Conservation (phyloP, 1,284 basidiomycete species). For the Cutaneotrichosporon sp. region DNA sequence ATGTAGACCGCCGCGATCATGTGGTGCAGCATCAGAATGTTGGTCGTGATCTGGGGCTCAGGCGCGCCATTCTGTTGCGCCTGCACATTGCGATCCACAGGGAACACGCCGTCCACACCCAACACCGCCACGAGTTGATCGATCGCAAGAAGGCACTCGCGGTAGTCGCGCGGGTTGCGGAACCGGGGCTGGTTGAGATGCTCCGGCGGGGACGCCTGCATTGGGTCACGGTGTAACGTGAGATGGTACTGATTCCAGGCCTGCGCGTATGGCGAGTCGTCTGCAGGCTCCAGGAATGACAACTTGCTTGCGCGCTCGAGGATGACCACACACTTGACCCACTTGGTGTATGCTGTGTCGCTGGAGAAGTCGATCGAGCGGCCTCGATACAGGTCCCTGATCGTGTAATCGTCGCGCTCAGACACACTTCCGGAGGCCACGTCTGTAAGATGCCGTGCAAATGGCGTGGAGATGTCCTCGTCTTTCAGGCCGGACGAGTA, state of each 20-base stretch:
- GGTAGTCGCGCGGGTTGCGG: slow-evolving; percentile 38
- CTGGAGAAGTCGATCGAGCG: slow-evolving; percentile 20
- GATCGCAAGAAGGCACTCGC: slow-evolving; percentile 36
- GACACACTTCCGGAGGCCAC: slow-evolving; percentile 41
- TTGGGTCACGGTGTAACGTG: slow-evolving; percentile 22
- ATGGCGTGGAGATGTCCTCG: slow-evolving; percentile 48
- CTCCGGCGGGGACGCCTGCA: slow-evolving; percentile 29
- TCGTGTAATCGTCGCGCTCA: slow-evolving; percentile 37
- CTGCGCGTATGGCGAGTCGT: slow-evolving; percentile 37
- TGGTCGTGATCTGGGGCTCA: slow-evolving; percentile 31
- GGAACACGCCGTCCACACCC: slow-evolving; percentile 45
- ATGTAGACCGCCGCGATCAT: slow-evolving; percentile 40
- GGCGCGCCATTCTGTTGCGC: slow-evolving; percentile 36
- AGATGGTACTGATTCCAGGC: slow-evolving; percentile 36
- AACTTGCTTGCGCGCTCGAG: slow-evolving; percentile 47
- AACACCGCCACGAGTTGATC: slow-evolving; percentile 30
- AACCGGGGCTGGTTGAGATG: slow-evolving; percentile 47
- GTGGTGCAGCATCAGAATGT: slow-evolving; percentile 44
- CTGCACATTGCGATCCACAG: slow-evolving; percentile 33
- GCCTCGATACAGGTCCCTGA: slow-evolving; percentile 40
- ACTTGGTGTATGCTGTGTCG: slow-evolving; percentile 35
- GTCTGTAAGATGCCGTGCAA: slow-evolving; percentile 36
- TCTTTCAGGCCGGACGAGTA: slow-evolving; percentile 40
- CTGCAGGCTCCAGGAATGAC: slow-evolving; percentile 39
- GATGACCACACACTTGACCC: slow-evolving; percentile 40